Base-by-base conservation (phyloP, 345 rosid species). In the Hypericum androsaemum region DNA sequence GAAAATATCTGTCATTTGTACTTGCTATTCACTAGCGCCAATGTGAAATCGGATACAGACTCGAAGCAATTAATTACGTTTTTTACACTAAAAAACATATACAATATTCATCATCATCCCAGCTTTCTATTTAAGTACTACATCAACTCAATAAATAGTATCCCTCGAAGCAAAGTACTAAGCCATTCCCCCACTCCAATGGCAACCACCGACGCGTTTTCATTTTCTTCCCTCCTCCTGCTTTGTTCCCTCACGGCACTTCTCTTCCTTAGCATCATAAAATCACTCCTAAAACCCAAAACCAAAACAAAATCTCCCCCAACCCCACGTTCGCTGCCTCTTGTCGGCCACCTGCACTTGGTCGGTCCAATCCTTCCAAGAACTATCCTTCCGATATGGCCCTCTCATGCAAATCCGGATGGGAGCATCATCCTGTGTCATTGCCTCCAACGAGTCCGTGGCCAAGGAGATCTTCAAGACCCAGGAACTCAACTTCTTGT, bases 281-380 rank as follows among this genome's bases (percentile, higher is more conserved):
- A 66, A 52, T 7, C 42, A 14, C 50, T 57, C 50, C 42, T 52
- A 0, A 70, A 48, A 46, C 39, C 12, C 3, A 12, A 46, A 46
- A 6, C 49, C 7, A n/a, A 28, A 22, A 38, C 13, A 44, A 13
- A 41, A 0, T 35, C 42, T 9, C 77, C 74, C 8, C 85, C 85
- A 0, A 69, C 71, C 66, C 85, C 80, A 0, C 67, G 72, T 1
- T 53, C 81, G 3, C 64, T 76, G 3, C 76, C 85, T 28, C n/a
- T 79, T 56, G 64, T 79, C 49, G 79, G 81, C 49, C 85, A 80
- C 63, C 74, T 77, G 57, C 76, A 73, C 43, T 72, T 79, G 0
- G 14, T 76, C 8, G 62, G 65, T 41, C 45, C 68, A 5, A 37
- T 76, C 74, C 12, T 69, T 80, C 67, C 77, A 69, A 52, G 39